Evolutionary conservation across 805 yeast genomes (phyloP), one percentile per base, ranked within the genome.

Genomic region (Ogataea zsoltii): DNA sequence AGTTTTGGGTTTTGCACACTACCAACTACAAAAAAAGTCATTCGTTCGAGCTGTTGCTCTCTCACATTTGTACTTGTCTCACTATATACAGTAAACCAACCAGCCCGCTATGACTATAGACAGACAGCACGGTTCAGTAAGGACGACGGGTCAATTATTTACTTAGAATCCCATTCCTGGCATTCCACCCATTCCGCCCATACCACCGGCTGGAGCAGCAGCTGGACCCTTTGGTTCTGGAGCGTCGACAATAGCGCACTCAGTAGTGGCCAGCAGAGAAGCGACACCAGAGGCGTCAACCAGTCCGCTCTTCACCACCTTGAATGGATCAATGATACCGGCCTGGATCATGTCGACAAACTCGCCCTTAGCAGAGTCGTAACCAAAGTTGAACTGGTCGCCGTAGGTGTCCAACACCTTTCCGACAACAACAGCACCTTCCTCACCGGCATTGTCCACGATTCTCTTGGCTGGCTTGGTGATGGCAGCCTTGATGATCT

Each of bases 221-320:
- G 79, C 69, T 34, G 78, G 62, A 54, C 71, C 72, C 71, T 75
- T 72, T 62, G 92, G 94, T 70, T 82, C 85, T 60, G 97, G 96
- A 54, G 95, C 96, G 60, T 87, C 97, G 49, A 90, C 96, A 63
- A 94, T 88, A 53, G 97, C 97, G 69, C 97, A 95, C 75, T 94
- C 99, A 54, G 99, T 92, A 48, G 98, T 92, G 54, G 98, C 97
- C 68, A 94, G 79, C 68, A 94, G 77, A 25, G 97, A 89, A 38
- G 99, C 98, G 53, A 94, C 97, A 75, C 98, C 96, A 41, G 96
- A 80, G 51, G 99, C 98, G 63, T 94, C 98, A 46, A 88, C 88
- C 63, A 94, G 77, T 51, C 98, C 97, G 61, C 88, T 83, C 77
- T 94, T 88, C 50, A 94, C 97, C 57, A 92, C 98, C 80, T 90